These are phyloP conservation scores for Fusarium sp. DNA, from an alignment of 2,329 filamentous ascomycete genomes.

Conservation along the genomic window DNA sequence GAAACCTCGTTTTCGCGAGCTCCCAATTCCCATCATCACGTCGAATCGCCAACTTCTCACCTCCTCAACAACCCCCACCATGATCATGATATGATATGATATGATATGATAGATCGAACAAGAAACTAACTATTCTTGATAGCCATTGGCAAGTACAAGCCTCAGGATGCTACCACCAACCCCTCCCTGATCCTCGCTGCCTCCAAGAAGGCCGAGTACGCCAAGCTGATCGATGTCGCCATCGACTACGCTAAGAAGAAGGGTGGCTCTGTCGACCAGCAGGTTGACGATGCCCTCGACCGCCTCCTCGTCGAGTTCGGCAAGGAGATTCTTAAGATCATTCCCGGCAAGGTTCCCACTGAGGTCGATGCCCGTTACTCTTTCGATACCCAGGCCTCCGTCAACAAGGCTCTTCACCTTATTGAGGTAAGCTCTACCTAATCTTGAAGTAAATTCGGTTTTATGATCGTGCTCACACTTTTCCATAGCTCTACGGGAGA, in stretches of 20 bases:
- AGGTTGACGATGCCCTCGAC: slow-evolving; percentile 93
- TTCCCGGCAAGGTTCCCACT: slow-evolving; percentile 98
- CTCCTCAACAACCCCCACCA: slow-evolving; percentile 10
- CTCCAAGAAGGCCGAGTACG: slow-evolving; percentile 98
- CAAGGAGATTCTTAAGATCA: slow-evolving; percentile 95
- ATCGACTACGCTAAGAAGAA: slow-evolving; percentile 86
- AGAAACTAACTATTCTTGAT: slow-evolving; percentile 48
- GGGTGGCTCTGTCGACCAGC: slow-evolving; percentile 75
- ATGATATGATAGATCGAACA: slow-evolving; percentile 15
- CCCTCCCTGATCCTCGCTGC: slow-evolving; percentile 98
- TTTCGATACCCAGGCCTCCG: slow-evolving; percentile 91
- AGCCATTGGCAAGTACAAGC: slow-evolving; percentile 99
- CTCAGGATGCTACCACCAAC: slow-evolving; percentile 99
- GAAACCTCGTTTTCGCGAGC: slow-evolving; percentile 9
- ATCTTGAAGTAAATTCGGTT: not conserved
- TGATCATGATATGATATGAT: slow-evolving; percentile 23
- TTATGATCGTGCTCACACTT: slow-evolving; percentile 6
- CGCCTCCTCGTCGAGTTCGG: slow-evolving; percentile 97
- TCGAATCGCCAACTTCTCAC: slow-evolving; percentile 1
- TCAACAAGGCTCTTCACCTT: slow-evolving; percentile 96
- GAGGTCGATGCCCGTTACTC: slow-evolving; percentile 97
- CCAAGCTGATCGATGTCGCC: slow-evolving; percentile 87
- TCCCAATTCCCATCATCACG: slow-evolving; percentile 7
- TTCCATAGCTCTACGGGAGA: slow-evolving; percentile 89
- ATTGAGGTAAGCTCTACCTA: slow-evolving; percentile 77